Percentiles rank a stretch among this genome's conserved stretches.
Evolutionary conservation across 2,329 filamentous ascomycete genomes (phyloP).

Genomic region (Talaromyces sp.): DNA sequence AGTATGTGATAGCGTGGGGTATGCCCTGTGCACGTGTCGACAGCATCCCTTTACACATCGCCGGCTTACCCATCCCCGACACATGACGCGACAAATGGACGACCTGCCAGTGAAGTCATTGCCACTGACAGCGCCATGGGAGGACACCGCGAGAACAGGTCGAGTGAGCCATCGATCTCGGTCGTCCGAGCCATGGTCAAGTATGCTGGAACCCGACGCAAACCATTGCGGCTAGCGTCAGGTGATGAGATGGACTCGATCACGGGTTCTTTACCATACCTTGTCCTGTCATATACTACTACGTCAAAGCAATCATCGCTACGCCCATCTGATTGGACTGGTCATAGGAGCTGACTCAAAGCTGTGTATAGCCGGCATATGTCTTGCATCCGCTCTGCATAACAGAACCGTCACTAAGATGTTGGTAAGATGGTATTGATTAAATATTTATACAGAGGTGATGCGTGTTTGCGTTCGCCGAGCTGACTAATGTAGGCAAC

Average conservation of each 20-base stretch:
- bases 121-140: background rate
- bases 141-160: background rate
- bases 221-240: constrained; percentile 2
- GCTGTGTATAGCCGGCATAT: background rate
- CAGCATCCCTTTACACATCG: background rate
- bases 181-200: constrained; percentile 4
- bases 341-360: background rate
- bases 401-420: background rate
- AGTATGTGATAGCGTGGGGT: background rate
- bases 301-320: constrained; percentile 6
- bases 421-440: background rate
- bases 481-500: background rate
- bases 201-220: background rate
- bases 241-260: background rate
- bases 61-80: background rate
- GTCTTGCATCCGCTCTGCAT: background rate
- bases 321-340: constrained; percentile 1
- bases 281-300: background rate
- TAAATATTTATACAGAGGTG: background rate
- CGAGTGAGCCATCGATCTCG: background rate
- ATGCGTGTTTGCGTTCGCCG: background rate
- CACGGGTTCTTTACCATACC: constrained; percentile 6
- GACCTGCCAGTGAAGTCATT: background rate
- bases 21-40: background rate
- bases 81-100: background rate